A percentile compares a stretch with the other conserved stretches of the same genome.
phyloP scores from a whole-genome alignment of 129 eudicot species.

The Heracleum sosnowskyi region DNA sequence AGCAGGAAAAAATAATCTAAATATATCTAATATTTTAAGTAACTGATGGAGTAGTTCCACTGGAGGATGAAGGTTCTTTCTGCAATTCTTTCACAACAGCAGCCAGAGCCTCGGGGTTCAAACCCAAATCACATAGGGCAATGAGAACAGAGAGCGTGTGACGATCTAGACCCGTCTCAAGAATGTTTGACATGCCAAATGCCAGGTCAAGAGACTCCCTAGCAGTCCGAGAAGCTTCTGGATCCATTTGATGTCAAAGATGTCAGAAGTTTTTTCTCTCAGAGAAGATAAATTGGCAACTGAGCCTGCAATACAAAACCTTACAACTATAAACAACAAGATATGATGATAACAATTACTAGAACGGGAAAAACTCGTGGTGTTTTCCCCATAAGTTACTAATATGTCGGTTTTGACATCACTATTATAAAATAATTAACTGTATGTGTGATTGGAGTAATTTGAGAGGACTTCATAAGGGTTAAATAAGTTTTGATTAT shows the following conservation, averaged over 20 bases:
- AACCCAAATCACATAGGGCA: constrained; percentile 43
- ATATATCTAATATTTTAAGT: not conserved
- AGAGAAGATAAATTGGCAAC: no score
- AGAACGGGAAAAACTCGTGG: no score
- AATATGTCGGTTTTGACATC: no score
- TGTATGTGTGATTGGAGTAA: no score
- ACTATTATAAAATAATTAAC: no score
- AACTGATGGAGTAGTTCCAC: constrained; percentile 2
- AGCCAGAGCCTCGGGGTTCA: constrained; percentile 53
- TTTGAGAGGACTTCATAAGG: no score
- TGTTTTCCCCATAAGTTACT: no score
- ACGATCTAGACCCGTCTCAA: constrained; percentile 56
- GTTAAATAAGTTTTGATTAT: no score
- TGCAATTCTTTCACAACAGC: constrained; percentile 53
- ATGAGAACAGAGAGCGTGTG: constrained; percentile 51
- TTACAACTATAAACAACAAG: no score
- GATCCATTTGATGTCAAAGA: constrained; percentile 26
- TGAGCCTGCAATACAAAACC: no score
- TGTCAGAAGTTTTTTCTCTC: no score
- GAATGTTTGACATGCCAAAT: constrained; percentile 56
- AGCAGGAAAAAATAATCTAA: not conserved
- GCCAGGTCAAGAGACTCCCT: constrained; percentile 49
- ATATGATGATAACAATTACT: no score
- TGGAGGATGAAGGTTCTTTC: constrained; percentile 22
- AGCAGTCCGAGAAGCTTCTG: constrained; percentile 43